phyloP scores from a whole-genome alignment of 768 basidiomycete species.

The Lactarius trivialis region DNA sequence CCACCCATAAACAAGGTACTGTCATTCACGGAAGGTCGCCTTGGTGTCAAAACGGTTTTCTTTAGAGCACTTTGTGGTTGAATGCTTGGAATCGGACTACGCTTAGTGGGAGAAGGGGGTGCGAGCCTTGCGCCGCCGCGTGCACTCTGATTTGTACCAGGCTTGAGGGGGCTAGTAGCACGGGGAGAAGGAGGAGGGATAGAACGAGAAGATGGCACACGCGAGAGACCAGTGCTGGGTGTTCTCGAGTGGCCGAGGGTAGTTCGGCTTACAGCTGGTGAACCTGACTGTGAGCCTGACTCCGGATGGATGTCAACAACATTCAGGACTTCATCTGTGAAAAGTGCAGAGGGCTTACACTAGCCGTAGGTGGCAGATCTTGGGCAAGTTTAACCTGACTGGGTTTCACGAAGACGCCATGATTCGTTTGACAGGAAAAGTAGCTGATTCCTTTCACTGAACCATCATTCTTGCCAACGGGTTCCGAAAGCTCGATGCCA shows the following conservation, averaged over 20 bases:
- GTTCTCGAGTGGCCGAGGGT: conserved; percentile 15
- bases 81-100: conserved; percentile 27
- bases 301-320: conserved; percentile 1
- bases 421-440: conserved; percentile 66
- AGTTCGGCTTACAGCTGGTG: not conserved
- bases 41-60: conserved; percentile 32
- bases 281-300: conserved; percentile 11
- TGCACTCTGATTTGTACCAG: conserved; percentile 16
- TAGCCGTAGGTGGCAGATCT: not conserved
- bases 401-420: conserved; percentile 87
- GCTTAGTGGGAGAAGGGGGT: conserved; percentile 53
- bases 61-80: conserved; percentile 11
- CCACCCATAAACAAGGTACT: conserved; percentile 27
- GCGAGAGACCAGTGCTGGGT: conserved; percentile 15
- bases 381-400: conserved; percentile 67
- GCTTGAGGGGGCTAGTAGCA: conserved; percentile 14
- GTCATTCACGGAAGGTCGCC: conserved; percentile 36
- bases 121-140: conserved; percentile 16
- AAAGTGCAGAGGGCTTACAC: conserved; percentile 1
- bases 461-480: conserved; percentile 95
- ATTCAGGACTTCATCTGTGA: not conserved
- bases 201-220: conserved; percentile 16
- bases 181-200: conserved; percentile 20
- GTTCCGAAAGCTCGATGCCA: conserved; percentile 79
- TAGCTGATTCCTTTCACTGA: conserved; percentile 72